Base-by-base conservation (phyloP, 23 red algal genomes). In the Rhodosorus marinus region DNA sequence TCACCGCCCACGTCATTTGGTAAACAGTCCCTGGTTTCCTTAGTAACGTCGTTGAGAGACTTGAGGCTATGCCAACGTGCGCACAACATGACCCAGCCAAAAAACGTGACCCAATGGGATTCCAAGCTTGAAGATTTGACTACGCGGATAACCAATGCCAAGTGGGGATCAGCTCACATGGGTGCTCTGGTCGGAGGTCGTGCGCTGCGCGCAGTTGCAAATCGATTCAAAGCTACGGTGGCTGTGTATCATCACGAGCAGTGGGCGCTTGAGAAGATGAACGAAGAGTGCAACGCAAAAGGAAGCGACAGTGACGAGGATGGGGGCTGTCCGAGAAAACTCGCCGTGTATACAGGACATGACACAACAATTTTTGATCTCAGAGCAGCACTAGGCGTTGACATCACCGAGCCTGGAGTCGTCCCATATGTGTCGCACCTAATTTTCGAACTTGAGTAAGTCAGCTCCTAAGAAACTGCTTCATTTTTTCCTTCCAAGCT, bases 301-400 rank as follows among this genome's bases (percentile, higher is more conserved):
- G 67, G 67, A n/a, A 4, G 52, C 52, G 67, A 72, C 41, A 26
- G 32, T 33, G 67, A 72, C 25, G 67, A 72, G 29, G 31, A 26
- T 5, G 67, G 67, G 0, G 30, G 52, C 31, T 72, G 67, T 40
- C 54, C 32, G 9, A 36, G 67, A 28, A 31, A 41, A 21, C 53
- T 72, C 11, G 54, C 49, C 20, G 31, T 60, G 24, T 59, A 59
- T 19, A 40, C 45, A 2, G 67, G 24, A 19, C 67, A 72, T 24
- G 67, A 72, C 35, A 72, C 67, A 6, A 72, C 67, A 3, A 5
- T 72, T 19, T 59, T 72, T 57, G 67, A 72, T 30, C 6, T 72
- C 2, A 53, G 67, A n/a, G 50, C 67, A 22, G 67, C 67, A 26
- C 50, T 72, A n/a, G 67, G 67, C n/a, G 22, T 72, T 53, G 20